Base-by-base conservation (phyloP, 768 basidiomycete species). In the Antrodiella citrinella region DNA sequence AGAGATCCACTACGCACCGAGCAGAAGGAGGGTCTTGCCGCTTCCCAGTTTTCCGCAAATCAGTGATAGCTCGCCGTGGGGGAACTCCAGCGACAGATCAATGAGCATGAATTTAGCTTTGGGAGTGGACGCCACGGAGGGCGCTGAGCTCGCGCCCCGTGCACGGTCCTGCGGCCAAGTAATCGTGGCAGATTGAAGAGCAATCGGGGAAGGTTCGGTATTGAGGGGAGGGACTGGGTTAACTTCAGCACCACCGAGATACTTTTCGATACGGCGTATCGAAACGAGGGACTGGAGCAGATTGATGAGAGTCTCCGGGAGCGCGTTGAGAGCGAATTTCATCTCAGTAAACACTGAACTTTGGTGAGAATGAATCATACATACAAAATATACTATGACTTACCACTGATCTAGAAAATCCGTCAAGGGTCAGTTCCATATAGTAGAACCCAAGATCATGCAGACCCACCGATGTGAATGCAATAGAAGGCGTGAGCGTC, bases 251-350 rank as follows among this genome's bases (percentile, higher is more conserved):
- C 78, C 74, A 44, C 78, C 69, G 21, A 96, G 76, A 65, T 94
- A 96, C 59, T 89, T 92, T 62, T 94, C 91, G 52, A 96, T 93
- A 46, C 93, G 88, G 15, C 86, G 82, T 45, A 93, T 71, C 10
- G 91, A 93, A 13, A 96, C 89, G 43, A 88, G 73, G 49, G 82
- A 79, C 70, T 96, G 92, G 4, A 95, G 72, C 70, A 90, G 75
- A 59, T 91, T 89, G 65, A 96, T 91, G 60, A 94, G 82, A 0
- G 90, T 91, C 64, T 94, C 91, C 0, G 93, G 93, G 4, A 96
- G 75, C 0, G 86, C 86, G 57, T 85, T 91, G 48, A 95, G 74
- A 4, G 86, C 89, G 57, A 84, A 94, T 60, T 86, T 86, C 76
- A 95, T 81, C 67, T 93, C 89, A 47, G 76, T 75, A 67, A 95